Conservation (phyloP, 345 rosid genomes). For the Schrenkiella parvula region DNA sequence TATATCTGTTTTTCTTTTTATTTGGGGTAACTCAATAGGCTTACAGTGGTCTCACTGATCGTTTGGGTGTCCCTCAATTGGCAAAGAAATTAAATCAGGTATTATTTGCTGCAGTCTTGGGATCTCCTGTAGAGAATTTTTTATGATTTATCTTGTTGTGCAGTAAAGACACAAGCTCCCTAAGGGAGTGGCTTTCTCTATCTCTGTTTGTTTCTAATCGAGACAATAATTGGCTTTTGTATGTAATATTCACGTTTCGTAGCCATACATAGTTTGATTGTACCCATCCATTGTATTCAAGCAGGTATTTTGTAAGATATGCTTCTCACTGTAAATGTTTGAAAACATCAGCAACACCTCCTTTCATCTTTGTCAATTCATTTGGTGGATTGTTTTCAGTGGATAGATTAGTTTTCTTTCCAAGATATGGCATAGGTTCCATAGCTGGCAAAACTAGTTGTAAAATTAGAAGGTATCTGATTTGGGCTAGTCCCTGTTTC, state of each 20-base stretch:
- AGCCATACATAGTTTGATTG: not conserved
- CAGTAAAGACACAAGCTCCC: not conserved
- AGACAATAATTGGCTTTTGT: not conserved
- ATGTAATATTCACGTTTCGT: not conserved
- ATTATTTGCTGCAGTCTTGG: conserved; percentile 17
- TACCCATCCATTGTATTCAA: not conserved
- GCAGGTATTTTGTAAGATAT: not conserved
- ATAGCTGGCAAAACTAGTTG: not conserved
- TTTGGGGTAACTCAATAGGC: conserved; percentile 43
- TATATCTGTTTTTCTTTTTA: not conserved
- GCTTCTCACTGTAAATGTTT: not conserved
- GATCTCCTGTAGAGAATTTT: not conserved
- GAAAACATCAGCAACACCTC: not conserved
- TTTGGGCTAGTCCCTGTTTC: not conserved
- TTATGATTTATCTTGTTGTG: not conserved
- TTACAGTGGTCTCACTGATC: conserved; percentile 83
- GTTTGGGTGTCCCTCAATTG: conserved; percentile 89
- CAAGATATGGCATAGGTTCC: not conserved
- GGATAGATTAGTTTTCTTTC: not conserved
- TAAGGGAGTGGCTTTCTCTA: not conserved
- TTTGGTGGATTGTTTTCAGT: not conserved
- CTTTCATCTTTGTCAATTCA: not conserved
- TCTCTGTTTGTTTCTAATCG: not conserved
- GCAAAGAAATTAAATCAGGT: conserved; percentile 98
- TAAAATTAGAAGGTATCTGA: not conserved